phyloP scores from a whole-genome alignment of 192 early-diverging fungal species.

The Podila epigama region DNA sequence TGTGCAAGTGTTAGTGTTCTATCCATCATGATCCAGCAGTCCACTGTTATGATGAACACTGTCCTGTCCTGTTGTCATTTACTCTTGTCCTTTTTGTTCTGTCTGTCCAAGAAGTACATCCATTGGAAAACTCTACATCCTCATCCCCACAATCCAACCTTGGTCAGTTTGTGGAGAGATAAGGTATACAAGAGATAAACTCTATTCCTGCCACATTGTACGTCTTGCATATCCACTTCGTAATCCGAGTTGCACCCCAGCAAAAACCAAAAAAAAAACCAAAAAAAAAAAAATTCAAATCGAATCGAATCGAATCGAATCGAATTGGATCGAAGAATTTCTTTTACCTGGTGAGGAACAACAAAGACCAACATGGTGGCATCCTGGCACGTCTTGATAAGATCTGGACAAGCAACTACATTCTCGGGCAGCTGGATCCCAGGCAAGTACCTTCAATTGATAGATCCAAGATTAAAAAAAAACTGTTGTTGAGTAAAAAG shows the following conservation, averaged over 20 bases:
- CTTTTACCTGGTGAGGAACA: constrained; percentile 83
- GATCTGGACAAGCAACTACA: constrained; percentile 85
- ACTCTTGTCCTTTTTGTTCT: no score
- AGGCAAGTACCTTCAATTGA: constrained; percentile 71
- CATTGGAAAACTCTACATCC: no score
- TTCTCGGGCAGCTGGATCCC: constrained; percentile 85
- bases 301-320: neutral
- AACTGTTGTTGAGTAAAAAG: neutral
- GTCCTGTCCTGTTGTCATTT: no score
- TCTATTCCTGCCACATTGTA: neutral
- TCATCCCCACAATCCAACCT: no score
- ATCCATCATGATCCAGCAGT: no score
- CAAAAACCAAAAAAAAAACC: constrained; percentile 3
- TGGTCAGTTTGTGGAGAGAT: constrained; percentile 1
- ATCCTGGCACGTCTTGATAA: constrained; percentile 76
- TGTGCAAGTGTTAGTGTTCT: no score
- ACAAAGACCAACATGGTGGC: constrained; percentile 96
- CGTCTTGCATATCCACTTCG: neutral
- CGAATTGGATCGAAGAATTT: neutral
- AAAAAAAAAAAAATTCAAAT: constrained; percentile 4
- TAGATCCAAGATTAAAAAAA: neutral
- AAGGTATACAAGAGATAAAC: constrained; percentile 1
- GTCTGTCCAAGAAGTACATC: no score
- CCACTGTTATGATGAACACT: no score
- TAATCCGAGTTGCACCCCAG: neutral